Percentiles rank a stretch among this genome's conserved stretches.
Conservation (phyloP, 2,329 filamentous ascomycete species). For the Arthroderma uncinatum region DNA sequence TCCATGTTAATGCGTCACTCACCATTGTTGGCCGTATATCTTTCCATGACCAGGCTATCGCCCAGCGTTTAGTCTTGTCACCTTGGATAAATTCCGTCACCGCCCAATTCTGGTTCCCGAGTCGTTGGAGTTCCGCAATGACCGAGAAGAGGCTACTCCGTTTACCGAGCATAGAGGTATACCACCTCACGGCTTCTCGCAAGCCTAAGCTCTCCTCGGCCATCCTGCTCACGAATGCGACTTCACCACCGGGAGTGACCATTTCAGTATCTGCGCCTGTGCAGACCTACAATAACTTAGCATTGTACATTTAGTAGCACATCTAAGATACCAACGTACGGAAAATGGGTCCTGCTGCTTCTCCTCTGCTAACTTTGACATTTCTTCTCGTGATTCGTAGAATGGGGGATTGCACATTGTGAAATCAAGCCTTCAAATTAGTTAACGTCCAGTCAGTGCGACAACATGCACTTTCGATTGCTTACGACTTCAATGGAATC, state of each 20-base stretch:
- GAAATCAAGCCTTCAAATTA: conserved; percentile 53
- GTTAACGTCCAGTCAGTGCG: background rate
- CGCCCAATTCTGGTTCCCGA: conserved; percentile 63
- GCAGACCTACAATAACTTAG: conserved; percentile 33
- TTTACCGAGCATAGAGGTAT: conserved; percentile 83
- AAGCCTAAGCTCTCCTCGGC: conserved; percentile 56
- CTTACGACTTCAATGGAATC: conserved; percentile 20
- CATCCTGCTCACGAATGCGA: conserved; percentile 61
- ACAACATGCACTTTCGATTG: background rate
- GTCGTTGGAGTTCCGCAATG: conserved; percentile 45
- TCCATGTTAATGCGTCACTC: conserved; percentile 20
- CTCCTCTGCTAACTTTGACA: conserved; percentile 50
- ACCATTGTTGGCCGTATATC: conserved; percentile 52
- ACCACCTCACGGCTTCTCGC: conserved; percentile 62
- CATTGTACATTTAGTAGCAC: background rate
- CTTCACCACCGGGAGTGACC: conserved; percentile 69
- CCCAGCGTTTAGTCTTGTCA: conserved; percentile 71
- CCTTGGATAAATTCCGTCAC: conserved; percentile 71
- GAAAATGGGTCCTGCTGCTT: conserved; percentile 61
- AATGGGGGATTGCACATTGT: conserved; percentile 94
- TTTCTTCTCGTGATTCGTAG: conserved; percentile 62
- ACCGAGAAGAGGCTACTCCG: conserved; percentile 56
- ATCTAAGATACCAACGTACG: conserved; percentile 27
- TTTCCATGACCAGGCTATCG: conserved; percentile 74
- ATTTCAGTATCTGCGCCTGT: conserved; percentile 76